Conservation (phyloP, 306 rosid species). For the Lathyrus aphaca region DNA sequence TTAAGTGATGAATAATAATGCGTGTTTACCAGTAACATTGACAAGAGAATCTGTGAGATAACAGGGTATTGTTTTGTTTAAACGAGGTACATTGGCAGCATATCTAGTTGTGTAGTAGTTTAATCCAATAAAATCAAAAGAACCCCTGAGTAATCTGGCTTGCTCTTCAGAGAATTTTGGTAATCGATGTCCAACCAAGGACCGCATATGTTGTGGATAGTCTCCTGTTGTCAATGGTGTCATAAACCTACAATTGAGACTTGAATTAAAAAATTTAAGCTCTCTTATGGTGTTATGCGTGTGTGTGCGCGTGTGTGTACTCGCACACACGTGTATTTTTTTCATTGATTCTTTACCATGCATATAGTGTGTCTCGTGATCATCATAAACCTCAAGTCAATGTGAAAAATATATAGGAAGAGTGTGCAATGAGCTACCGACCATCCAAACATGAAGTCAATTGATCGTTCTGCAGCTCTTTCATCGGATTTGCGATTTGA, state of each 20-base stretch:
- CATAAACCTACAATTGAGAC: slow-evolving; percentile 49
- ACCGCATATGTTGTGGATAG: slow-evolving; percentile 59
- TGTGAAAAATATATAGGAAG: neutral
- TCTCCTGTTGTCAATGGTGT: slow-evolving; percentile 57
- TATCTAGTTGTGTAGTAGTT: slow-evolving; percentile 65
- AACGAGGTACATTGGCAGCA: slow-evolving; percentile 37
- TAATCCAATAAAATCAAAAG: slow-evolving; percentile 70
- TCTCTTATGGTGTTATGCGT: neutral
- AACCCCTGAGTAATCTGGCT: slow-evolving; percentile 42
- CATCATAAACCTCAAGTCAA: too few species aligned
- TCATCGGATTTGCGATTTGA: slow-evolving; percentile 37
- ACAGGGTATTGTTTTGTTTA: neutral
- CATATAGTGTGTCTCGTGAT: neutral
- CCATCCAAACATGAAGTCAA: slow-evolving; percentile 80
- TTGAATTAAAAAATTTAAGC: neutral
- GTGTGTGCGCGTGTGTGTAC: neutral
- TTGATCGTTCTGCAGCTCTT: slow-evolving; percentile 49
- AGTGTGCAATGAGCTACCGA: slow-evolving; percentile 43
- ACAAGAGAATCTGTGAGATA: slow-evolving; percentile 46
- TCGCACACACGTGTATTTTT: neutral
- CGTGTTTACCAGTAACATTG: slow-evolving; percentile 45
- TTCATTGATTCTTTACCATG: neutral
- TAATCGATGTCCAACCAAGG: slow-evolving; percentile 49
- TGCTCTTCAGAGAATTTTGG: slow-evolving; percentile 51
- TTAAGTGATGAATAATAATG: neutral